These are phyloP conservation scores for Lactarius psammicola DNA, from an alignment of 768 basidiomycete genomes.

Conservation along the genomic window DNA sequence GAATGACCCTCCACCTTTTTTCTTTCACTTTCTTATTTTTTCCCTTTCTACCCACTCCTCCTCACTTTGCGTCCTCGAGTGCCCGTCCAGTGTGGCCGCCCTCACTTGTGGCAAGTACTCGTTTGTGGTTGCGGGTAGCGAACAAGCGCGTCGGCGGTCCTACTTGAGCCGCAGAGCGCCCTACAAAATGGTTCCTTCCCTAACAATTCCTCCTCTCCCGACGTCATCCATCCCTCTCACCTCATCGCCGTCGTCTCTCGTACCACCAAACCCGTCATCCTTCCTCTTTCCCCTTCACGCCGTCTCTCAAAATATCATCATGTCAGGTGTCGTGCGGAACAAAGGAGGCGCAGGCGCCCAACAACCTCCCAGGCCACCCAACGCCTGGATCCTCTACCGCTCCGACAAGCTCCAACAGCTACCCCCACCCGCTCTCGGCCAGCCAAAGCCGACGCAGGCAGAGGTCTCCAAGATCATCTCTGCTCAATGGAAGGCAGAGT, in stretches of 20 bases:
- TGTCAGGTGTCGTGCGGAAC: slow-evolving; percentile 16
- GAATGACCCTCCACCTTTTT: slow-evolving; percentile 1
- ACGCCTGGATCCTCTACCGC: slow-evolving; percentile 54
- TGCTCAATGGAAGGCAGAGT: slow-evolving; percentile 42
- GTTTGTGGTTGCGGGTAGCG: slow-evolving; percentile 5
- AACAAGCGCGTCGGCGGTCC: slow-evolving; percentile 8
- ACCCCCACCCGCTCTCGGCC: slow-evolving; percentile 30
- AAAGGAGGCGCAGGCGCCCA: slow-evolving; percentile 16
- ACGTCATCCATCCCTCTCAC: slow-evolving; percentile 6
- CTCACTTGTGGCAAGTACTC: slow-evolving; percentile 10
- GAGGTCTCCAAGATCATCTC: slow-evolving; percentile 45
- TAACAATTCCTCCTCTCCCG: background rate
- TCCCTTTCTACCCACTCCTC: background rate
- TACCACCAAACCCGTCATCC: background rate
- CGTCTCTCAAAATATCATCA: slow-evolving; percentile 6
- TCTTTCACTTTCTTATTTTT: background rate
- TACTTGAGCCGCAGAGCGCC: slow-evolving; percentile 7
- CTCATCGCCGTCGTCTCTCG: background rate
- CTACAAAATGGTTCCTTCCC: slow-evolving; percentile 25
- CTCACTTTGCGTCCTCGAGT: background rate
- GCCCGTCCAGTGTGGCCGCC: background rate
- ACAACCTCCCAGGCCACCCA: slow-evolving; percentile 42
- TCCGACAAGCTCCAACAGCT: slow-evolving; percentile 43
- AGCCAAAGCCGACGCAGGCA: slow-evolving; percentile 39
- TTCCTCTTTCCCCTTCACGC: background rate